Percentiles rank a stretch among this genome's conserved stretches.
These are phyloP conservation scores for Cucurbitaria berberidis DNA, from an alignment of 2,329 filamentous ascomycete genomes.

Conservation along the genomic window DNA sequence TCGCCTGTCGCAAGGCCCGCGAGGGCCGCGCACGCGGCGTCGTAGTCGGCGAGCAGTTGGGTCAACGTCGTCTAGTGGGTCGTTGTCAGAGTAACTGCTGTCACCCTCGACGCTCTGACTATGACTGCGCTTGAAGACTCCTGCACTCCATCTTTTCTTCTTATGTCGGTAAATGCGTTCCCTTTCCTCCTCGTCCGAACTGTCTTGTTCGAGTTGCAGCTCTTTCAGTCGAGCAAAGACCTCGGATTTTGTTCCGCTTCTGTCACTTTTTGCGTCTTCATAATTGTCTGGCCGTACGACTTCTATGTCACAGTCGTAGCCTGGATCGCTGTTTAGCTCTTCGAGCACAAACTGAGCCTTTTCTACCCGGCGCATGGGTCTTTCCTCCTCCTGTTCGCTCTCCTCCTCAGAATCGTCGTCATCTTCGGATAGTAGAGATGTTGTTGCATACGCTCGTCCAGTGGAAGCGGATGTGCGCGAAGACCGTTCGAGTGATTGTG, in stretches of 20 bases:
- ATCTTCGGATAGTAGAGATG: conserved; percentile 41
- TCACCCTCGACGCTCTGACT: conserved; percentile 55
- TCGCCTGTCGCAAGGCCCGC: conserved; percentile 39
- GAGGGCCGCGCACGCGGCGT: conserved; percentile 48
- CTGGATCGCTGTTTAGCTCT: conserved; percentile 49
- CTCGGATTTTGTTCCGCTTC: conserved; percentile 36
- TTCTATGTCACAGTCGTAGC: conserved; percentile 51
- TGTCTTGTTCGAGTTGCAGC: conserved; percentile 43
- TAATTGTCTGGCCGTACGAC: conserved; percentile 53
- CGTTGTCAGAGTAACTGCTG: conserved; percentile 51
- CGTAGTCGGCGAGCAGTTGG: conserved; percentile 51
- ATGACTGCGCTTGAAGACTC: conserved; percentile 54
- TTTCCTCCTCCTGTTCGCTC: conserved; percentile 32
- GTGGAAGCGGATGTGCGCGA: conserved; percentile 49
- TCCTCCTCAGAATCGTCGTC: conserved; percentile 29
- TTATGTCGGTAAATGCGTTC: conserved; percentile 41
- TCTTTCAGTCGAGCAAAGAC: conserved; percentile 43
- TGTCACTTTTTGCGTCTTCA: conserved; percentile 51
- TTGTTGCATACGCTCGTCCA: conserved; percentile 41
- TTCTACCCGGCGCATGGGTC: conserved; percentile 32
- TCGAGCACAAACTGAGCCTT: conserved; percentile 51
- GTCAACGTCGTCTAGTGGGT: conserved; percentile 50
- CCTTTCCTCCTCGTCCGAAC: conserved; percentile 41
- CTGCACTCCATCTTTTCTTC: conserved; percentile 52
- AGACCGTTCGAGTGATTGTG: conserved; percentile 41